A percentile compares a stretch with the other conserved stretches of the same genome.
phyloP scores from a whole-genome alignment of 768 basidiomycete genomes.

The Boletus rubropictus region DNA sequence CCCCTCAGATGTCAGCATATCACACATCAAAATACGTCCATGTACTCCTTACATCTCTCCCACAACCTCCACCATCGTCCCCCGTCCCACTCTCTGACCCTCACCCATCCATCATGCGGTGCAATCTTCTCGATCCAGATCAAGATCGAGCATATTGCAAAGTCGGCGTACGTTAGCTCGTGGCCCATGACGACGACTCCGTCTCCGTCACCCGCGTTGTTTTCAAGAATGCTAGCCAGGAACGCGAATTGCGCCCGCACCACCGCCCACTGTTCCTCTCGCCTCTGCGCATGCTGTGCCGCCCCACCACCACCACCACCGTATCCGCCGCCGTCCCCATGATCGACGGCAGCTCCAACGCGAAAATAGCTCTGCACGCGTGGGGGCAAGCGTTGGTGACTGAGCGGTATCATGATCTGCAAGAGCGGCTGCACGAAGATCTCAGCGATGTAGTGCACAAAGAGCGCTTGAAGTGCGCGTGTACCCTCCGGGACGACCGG shows the following conservation, averaged over 20 bases:
- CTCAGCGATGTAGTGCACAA: slow-evolving; percentile 66
- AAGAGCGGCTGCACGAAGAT: slow-evolving; percentile 60
- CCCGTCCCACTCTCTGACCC: slow-evolving; percentile 63
- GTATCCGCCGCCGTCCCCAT: neutral
- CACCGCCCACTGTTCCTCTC: slow-evolving; percentile 59
- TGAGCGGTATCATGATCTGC: slow-evolving; percentile 64
- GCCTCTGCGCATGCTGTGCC: slow-evolving; percentile 31
- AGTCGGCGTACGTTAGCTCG: slow-evolving; percentile 68
- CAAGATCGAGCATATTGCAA: slow-evolving; percentile 63
- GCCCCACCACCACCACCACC: neutral
- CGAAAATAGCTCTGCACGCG: slow-evolving; percentile 49
- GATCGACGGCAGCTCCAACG: slow-evolving; percentile 4
- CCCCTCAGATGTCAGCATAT: neutral
- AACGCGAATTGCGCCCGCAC: slow-evolving; percentile 66
- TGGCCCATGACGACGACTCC: slow-evolving; percentile 60
- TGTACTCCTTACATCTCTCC: slow-evolving; percentile 57
- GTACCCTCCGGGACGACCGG: slow-evolving; percentile 68
- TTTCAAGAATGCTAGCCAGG: slow-evolving; percentile 59
- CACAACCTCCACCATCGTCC: slow-evolving; percentile 62
- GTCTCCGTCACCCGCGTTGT: slow-evolving; percentile 57
- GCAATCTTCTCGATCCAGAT: slow-evolving; percentile 72
- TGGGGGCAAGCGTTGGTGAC: slow-evolving; percentile 54
- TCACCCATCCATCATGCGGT: slow-evolving; percentile 67
- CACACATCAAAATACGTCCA: slow-evolving; percentile 53
- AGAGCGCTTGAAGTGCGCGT: slow-evolving; percentile 60